Percentiles rank a stretch among this genome's conserved stretches.
Conservation (phyloP, 2,329 filamentous ascomycete species). For the Chlorencoelia australis region DNA sequence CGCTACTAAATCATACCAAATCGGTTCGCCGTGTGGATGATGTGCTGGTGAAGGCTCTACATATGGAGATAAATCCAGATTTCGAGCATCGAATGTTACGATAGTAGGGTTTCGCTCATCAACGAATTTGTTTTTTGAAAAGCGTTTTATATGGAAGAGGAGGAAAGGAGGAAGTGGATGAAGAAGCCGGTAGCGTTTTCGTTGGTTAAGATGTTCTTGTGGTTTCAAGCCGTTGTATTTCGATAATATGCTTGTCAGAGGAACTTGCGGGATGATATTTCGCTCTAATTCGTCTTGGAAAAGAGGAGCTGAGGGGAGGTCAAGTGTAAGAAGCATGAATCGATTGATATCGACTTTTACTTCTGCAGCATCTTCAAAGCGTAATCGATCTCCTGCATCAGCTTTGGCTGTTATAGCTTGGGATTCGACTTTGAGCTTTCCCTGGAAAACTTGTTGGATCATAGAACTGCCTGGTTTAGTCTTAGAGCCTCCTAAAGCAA, state of each 20-base stretch:
- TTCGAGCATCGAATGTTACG: slow-evolving; percentile 82
- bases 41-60: slow-evolving; percentile 74
- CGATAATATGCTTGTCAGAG: slow-evolving; percentile 69
- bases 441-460: slow-evolving; percentile 88
- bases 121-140: slow-evolving; percentile 94
- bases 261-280: slow-evolving; percentile 92
- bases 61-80: slow-evolving; percentile 80
- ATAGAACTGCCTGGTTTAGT: slow-evolving; percentile 77
- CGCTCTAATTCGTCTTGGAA: slow-evolving; percentile 92
- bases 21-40: slow-evolving; percentile 66
- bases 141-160: slow-evolving; percentile 92
- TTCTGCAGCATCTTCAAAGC: slow-evolving; percentile 82
- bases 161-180: slow-evolving; percentile 89
- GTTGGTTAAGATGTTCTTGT: slow-evolving; percentile 81
- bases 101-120: slow-evolving; percentile 95
- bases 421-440: slow-evolving; percentile 81
- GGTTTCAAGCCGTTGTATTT: slow-evolving; percentile 88
- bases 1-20: slow-evolving; percentile 90
- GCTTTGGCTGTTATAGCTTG: slow-evolving; percentile 89
- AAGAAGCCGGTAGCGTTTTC: slow-evolving; percentile 79
- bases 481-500: slow-evolving; percentile 82
- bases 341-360: slow-evolving; percentile 69
- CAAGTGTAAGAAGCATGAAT: slow-evolving; percentile 86
- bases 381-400: slow-evolving; percentile 74
- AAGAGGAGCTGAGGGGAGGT: slow-evolving; percentile 81